Conservation (phyloP, 805 yeast genomes). For the Candida peoriensis region DNA sequence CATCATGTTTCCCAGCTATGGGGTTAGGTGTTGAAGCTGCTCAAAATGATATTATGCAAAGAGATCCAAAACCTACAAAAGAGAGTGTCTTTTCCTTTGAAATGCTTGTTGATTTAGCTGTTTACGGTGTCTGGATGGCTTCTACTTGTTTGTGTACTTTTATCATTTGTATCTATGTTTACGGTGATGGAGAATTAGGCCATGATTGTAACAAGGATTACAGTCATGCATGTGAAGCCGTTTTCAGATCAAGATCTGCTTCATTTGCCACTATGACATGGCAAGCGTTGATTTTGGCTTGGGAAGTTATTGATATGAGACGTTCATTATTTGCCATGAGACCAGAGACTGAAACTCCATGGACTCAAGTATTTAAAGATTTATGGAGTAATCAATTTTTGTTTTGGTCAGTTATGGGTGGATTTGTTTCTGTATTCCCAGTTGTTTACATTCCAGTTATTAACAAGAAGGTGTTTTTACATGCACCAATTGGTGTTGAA, state of each 20-base stretch:
- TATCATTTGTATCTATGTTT: conserved; percentile 60
- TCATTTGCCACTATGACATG: conserved; percentile 77
- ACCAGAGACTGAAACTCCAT: conserved; percentile 57
- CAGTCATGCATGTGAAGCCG: conserved; percentile 47
- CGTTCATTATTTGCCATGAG: conserved; percentile 68
- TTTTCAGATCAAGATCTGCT: conserved; percentile 71
- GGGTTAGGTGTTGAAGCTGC: conserved; percentile 71
- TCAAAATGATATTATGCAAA: conserved; percentile 54
- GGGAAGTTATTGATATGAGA: conserved; percentile 75
- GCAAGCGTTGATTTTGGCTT: conserved; percentile 75
- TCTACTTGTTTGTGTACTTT: conserved; percentile 62
- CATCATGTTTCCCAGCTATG: conserved; percentile 82
- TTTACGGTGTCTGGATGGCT: conserved; percentile 74
- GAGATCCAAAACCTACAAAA: conserved; percentile 55
- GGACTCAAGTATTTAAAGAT: conserved; percentile 55
- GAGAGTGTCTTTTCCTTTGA: conserved; percentile 61
- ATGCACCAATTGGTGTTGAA: conserved; percentile 65
- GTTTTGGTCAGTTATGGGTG: conserved; percentile 75
- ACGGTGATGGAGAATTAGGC: conserved; percentile 64
- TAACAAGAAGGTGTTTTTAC: conserved; percentile 69
- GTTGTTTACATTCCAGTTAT: conserved; percentile 87
- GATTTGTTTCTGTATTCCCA: conserved; percentile 70
- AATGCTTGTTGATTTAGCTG: conserved; percentile 61
- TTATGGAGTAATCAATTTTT: conserved; percentile 71
- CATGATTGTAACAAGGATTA: conserved; percentile 51